Percentiles rank a stretch among this genome's conserved stretches.
These are phyloP conservation scores for Macrolepiota fuliginosa DNA, from an alignment of 768 basidiomycete genomes.

Conservation along the genomic window DNA sequence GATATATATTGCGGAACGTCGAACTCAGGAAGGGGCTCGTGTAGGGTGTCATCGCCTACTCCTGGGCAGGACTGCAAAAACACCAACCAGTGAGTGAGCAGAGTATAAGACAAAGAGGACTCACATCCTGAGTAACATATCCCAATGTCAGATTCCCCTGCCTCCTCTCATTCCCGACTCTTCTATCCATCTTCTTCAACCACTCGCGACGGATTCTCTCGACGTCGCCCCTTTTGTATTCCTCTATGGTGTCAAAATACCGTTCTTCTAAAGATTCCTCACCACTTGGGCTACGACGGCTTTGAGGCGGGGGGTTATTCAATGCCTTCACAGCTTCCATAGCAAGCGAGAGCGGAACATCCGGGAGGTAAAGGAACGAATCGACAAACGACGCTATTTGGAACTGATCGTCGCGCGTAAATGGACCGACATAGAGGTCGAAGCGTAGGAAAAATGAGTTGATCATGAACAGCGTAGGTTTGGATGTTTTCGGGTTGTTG, in stretches of 20 bases:
- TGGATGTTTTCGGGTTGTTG: constrained; percentile 60
- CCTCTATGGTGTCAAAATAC: constrained; percentile 29
- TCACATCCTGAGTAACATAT: constrained; percentile 74
- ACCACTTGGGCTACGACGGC: constrained; percentile 21
- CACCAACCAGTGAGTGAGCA: neutral
- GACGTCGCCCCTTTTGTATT: constrained; percentile 50
- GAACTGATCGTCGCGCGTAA: constrained; percentile 80
- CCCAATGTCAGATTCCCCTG: constrained; percentile 63
- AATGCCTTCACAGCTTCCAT: constrained; percentile 50
- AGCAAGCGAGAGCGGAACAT: constrained; percentile 49
- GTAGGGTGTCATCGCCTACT: constrained; percentile 69
- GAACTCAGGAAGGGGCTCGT: constrained; percentile 59
- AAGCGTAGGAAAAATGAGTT: constrained; percentile 67
- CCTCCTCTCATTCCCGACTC: constrained; percentile 33
- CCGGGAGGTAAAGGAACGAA: constrained; percentile 58
- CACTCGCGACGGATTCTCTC: constrained; percentile 49
- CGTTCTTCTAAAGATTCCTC: constrained; percentile 24
- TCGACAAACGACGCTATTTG: constrained; percentile 71
- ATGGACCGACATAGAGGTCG: constrained; percentile 64
- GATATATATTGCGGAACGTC: constrained; percentile 55
- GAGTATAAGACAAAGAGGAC: neutral
- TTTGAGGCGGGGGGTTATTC: constrained; percentile 43
- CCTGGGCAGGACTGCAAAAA: constrained; percentile 60
- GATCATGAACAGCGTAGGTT: constrained; percentile 62
- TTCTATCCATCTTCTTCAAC: constrained; percentile 55